Percentiles rank a stretch among this genome's conserved stretches.
phyloP scores from a whole-genome alignment of 306 rosid genomes.

The Castanea sativa region DNA sequence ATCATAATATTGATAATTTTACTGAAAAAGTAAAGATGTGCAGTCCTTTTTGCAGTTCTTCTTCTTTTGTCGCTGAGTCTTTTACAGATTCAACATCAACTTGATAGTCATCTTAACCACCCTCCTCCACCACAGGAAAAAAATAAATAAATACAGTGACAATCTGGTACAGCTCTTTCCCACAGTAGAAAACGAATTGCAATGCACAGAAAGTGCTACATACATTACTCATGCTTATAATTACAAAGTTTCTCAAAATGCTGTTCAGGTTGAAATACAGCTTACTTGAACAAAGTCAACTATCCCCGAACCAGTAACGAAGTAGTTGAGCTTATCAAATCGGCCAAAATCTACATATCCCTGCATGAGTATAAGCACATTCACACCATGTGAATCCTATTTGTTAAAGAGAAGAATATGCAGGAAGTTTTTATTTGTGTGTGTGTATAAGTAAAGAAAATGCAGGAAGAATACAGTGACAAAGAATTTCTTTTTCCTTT shows the following conservation, averaged over 20 bases:
- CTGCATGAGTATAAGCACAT: constrained; percentile 42
- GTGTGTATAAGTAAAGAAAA: constrained; percentile 17
- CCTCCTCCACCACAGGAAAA: not conserved
- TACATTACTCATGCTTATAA: constrained; percentile 1
- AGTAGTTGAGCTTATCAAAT: constrained; percentile 62
- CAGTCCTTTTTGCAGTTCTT: constrained; percentile 1
- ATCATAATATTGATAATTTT: not conserved
- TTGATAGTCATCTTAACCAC: not conserved
- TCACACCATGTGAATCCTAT: constrained; percentile 16
- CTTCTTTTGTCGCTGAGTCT: constrained; percentile 2
- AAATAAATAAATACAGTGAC: not conserved
- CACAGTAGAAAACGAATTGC: not conserved
- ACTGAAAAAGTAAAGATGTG: not conserved
- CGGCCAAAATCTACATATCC: constrained; percentile 92
- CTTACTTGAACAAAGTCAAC: constrained; percentile 84
- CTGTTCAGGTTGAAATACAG: not conserved
- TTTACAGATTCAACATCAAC: constrained; percentile 19
- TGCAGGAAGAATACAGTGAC: not conserved
- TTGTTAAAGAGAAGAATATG: constrained; percentile 19
- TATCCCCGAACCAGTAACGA: constrained; percentile 72
- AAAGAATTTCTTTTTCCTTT: not conserved
- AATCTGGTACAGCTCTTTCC: constrained; percentile 1
- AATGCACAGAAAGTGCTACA: constrained; percentile 3
- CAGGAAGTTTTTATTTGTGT: not conserved
- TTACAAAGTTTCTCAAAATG: not conserved